Percentiles rank a stretch among this genome's conserved stretches.
Evolutionary conservation across 2,329 filamentous ascomycete genomes (phyloP).

Genomic region (Chrysosporium queenslandicum): DNA sequence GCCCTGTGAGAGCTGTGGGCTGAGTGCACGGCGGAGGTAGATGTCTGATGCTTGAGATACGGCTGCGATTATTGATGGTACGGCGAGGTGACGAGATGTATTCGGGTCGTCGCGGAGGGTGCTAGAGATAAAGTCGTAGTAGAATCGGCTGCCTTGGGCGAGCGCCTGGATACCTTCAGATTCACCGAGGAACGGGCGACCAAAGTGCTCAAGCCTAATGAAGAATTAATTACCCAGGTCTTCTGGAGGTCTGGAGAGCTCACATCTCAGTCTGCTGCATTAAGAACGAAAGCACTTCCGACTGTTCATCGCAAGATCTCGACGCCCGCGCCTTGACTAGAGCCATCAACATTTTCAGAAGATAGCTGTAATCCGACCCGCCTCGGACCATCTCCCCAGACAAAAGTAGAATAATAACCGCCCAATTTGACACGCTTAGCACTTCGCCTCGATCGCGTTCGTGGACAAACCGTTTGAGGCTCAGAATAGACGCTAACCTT

Average conservation of each 20-base stretch:
- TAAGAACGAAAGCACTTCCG: not conserved
- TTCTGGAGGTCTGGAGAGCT: not conserved
- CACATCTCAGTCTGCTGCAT: constrained; percentile 1
- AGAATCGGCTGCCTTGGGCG: not conserved
- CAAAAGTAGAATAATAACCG: not conserved
- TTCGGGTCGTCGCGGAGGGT: not conserved
- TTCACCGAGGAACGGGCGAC: constrained; percentile 3
- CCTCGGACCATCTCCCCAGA: constrained; percentile 1
- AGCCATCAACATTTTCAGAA: constrained; percentile 2
- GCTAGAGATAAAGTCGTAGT: not conserved
- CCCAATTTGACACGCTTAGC: not conserved
- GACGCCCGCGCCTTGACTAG: not conserved
- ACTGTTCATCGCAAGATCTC: not conserved
- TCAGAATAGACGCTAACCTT: not conserved
- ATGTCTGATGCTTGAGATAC: not conserved
- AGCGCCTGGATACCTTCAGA: constrained; percentile 2
- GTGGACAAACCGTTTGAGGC: not conserved
- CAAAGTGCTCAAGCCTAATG: not conserved
- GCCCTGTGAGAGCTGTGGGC: too few species aligned
- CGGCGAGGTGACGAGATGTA: not conserved
- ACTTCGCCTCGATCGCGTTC: not conserved
- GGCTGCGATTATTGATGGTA: not conserved
- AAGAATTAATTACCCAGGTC: not conserved
- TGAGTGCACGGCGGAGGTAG: not conserved
- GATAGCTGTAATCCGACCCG: not conserved